Evolutionary conservation across 495 filamentous ascomycete species (phyloP), one percentile per base, ranked within the genome.

Genomic region (Xylaria palmicola): DNA sequence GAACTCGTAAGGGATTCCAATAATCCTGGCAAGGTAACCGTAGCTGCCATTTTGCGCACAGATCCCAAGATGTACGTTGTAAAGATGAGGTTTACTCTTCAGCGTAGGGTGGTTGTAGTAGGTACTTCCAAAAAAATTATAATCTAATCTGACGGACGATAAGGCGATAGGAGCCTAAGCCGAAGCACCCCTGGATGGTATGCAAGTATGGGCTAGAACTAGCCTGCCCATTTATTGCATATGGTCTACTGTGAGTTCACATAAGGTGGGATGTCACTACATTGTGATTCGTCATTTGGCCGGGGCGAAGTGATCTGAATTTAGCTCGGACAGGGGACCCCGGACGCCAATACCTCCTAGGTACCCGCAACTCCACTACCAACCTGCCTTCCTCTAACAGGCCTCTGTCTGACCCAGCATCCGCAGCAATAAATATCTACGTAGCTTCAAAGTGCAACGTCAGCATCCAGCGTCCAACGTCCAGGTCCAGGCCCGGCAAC

Each of bases 1-100:
- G 89, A 91, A 17, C 81, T 77, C 3, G 81, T 86, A 22, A 92
- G 75, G 3, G 77, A 83, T 47, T 87, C 81, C 54, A 92, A 79
- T 53, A 92, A 70, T 12, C 77, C 77, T 64, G 85, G 77, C 6
- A 88, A 56, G 4, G 80, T 77, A 12, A 79, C 72, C 17, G 74
- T 72, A 49, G 74, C 72, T 43, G 82, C 81, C 83, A 83, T 86
- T n/a, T 49, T 8, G 41, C 37, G 61, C 52, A 37, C 45, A 30
- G 4, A 8, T 2, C 10, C 6, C 24, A n/a, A 57, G 26, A 43
- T 17, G 9, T 19, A 43, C 22, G 24, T 19, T 36, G 36, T 15
- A 17, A 40, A 39, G 2, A n/a, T 40, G 32, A 59, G 22, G 22
- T 40, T 24, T 9, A 30, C 26, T 10, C 27, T 13, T 32, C 24